These are phyloP conservation scores for Nitzschia sp. DNA, from an alignment of 108 stramenopile genomes.

Conservation along the genomic window DNA sequence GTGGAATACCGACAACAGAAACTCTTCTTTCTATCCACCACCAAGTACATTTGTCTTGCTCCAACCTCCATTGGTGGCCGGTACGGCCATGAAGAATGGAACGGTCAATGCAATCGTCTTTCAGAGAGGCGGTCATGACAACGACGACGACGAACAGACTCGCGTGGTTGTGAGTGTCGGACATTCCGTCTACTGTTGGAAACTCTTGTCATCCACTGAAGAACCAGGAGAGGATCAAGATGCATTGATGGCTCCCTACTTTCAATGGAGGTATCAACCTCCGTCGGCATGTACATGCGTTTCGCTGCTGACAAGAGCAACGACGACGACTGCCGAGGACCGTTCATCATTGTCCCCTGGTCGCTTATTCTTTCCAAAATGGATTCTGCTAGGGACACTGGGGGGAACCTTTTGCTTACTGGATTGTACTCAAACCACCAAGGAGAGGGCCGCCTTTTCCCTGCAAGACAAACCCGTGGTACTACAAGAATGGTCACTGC, in stretches of 20 bases:
- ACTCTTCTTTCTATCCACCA: not conserved
- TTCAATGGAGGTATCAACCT: constrained; percentile 29
- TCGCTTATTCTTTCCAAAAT: not conserved
- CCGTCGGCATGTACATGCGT: constrained; percentile 20
- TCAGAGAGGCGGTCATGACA: not conserved
- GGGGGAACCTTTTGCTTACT: constrained; percentile 25
- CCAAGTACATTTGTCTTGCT: not conserved
- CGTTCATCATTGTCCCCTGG: not conserved
- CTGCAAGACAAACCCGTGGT: constrained; percentile 25
- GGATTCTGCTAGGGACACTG: constrained; percentile 22
- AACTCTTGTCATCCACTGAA: not conserved
- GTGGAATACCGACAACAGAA: not conserved
- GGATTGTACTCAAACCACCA: constrained; percentile 18
- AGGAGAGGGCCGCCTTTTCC: constrained; percentile 18
- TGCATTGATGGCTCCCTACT: not conserved
- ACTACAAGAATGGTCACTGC: constrained; percentile 16
- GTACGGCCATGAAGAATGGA: not conserved
- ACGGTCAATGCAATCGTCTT: constrained; percentile 13
- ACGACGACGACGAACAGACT: not conserved
- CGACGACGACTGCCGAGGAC: not conserved
- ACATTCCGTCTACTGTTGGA: constrained; percentile 18
- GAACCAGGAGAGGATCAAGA: not conserved
- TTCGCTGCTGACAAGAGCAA: not conserved
- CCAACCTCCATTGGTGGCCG: not conserved
- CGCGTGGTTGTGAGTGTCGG: constrained; percentile 21